These are phyloP conservation scores for Lantana camara DNA, from an alignment of 257 asterid genomes.

Conservation along the genomic window DNA sequence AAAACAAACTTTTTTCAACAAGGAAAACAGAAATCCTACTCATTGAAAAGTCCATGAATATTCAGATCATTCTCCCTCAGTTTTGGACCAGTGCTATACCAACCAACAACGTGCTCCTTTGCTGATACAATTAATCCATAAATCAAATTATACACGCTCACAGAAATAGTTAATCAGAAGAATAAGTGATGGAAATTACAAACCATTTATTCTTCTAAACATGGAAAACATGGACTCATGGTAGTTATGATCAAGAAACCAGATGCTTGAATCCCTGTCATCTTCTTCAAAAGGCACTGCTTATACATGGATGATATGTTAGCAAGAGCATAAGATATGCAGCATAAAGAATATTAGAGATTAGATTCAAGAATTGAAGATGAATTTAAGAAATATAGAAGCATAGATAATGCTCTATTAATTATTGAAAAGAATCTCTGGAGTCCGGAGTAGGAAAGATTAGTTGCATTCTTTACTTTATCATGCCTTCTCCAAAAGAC, in stretches of 20 bases:
- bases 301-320: slow-evolving; percentile 26
- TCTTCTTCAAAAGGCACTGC: slow-evolving; percentile 99
- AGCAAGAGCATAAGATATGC: slow-evolving; percentile 10
- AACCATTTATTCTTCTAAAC: slow-evolving; percentile 95
- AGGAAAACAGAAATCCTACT: slow-evolving; percentile 49
- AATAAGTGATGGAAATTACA: slow-evolving; percentile 13
- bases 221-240: slow-evolving; percentile 94
- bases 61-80: slow-evolving; percentile 83
- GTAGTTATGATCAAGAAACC: slow-evolving; percentile 97
- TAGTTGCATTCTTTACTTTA: neutral
- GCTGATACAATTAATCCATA: slow-evolving; percentile 50
- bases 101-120: slow-evolving; percentile 98
- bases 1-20: neutral
- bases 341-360: neutral
- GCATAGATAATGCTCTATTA: neutral
- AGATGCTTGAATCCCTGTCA: slow-evolving; percentile 89
- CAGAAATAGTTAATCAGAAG: slow-evolving; percentile 11
- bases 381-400: neutral
- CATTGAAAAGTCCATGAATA: slow-evolving; percentile 76
- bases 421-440: neutral
- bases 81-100: slow-evolving; percentile 98
- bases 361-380: neutral
- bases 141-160: slow-evolving; percentile 13
- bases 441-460: neutral
- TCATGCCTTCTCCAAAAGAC: neutral